Evolutionary conservation across 371 early-diverging fungal species (phyloP).

Genomic region (Rhizopus stolonifer): DNA sequence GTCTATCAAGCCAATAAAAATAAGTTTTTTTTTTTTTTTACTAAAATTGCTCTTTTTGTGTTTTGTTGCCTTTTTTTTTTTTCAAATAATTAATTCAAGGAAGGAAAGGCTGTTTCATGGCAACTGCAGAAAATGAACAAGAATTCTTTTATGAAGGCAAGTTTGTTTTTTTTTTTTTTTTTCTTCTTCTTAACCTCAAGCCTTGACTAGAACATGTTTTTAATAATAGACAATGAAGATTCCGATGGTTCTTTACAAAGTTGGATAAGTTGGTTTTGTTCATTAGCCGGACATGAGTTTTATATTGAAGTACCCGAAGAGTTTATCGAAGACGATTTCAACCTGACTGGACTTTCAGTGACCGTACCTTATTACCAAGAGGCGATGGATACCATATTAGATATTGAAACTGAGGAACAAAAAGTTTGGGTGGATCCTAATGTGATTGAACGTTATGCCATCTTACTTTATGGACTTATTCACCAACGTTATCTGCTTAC

Average conservation of each 20-base stretch:
- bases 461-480: slow-evolving; percentile 76
- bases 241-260: slow-evolving; percentile 38
- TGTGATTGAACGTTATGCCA: slow-evolving; percentile 55
- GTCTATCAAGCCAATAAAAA: too few relatives aligned
- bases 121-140: slow-evolving; percentile 5
- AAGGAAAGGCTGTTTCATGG: not conserved
- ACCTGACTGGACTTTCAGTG: slow-evolving; percentile 86
- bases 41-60: not conserved
- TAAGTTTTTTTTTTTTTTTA: too few relatives aligned
- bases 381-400: slow-evolving; percentile 85
- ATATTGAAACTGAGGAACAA: slow-evolving; percentile 70
- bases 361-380: slow-evolving; percentile 81
- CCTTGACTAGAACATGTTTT: not conserved
- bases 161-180: too few relatives aligned
- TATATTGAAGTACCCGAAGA: slow-evolving; percentile 87
- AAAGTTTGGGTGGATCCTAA: slow-evolving; percentile 36
- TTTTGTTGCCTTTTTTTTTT: slow-evolving; percentile 6
- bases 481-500: slow-evolving; percentile 85
- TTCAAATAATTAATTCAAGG: not conserved
- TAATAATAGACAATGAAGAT: slow-evolving; percentile 15
- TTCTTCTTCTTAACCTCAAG: too few relatives aligned
- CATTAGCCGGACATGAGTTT: slow-evolving; percentile 80
- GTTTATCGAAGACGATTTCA: slow-evolving; percentile 93
- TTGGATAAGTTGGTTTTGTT: slow-evolving; percentile 93
- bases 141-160: slow-evolving; percentile 1